These are phyloP conservation scores for Botryotinia calthae DNA, from an alignment of 2,329 filamentous ascomycete species.

Conservation along the genomic window DNA sequence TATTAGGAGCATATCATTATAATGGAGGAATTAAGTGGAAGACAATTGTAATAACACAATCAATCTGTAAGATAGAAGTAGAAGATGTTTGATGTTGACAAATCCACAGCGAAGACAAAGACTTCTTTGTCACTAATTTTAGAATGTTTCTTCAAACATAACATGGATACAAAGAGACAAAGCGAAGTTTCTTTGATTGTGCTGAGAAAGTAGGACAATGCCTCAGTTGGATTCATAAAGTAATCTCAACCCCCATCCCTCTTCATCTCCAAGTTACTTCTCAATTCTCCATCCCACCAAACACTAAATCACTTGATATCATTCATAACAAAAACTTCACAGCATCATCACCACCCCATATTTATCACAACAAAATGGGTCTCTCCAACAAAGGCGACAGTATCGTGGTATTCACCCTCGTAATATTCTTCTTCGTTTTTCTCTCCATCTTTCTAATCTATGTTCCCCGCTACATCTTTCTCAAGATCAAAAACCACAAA, in stretches of 20 bases:
- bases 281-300: not conserved
- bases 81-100: not conserved
- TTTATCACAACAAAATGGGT: not conserved
- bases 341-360: too few relatives aligned
- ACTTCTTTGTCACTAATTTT: not conserved
- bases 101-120: not conserved
- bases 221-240: not conserved
- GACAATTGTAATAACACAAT: not conserved
- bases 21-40: not conserved
- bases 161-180: not conserved
- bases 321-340: not conserved
- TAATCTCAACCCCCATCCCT: too few relatives aligned
- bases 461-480: not conserved
- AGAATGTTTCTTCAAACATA: not conserved
- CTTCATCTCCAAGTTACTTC: not conserved
- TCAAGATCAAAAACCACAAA: not conserved
- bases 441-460: not conserved
- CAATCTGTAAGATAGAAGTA: not conserved
- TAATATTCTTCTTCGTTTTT: not conserved
- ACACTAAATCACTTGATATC: not conserved
- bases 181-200: not conserved
- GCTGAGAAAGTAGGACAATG: not conserved
- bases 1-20: not conserved
- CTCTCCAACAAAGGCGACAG: conserved; percentile 6
- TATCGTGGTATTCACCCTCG: not conserved